Base-by-base conservation (phyloP, 441 rosid genomes). In the Codiaeum variegatum region DNA sequence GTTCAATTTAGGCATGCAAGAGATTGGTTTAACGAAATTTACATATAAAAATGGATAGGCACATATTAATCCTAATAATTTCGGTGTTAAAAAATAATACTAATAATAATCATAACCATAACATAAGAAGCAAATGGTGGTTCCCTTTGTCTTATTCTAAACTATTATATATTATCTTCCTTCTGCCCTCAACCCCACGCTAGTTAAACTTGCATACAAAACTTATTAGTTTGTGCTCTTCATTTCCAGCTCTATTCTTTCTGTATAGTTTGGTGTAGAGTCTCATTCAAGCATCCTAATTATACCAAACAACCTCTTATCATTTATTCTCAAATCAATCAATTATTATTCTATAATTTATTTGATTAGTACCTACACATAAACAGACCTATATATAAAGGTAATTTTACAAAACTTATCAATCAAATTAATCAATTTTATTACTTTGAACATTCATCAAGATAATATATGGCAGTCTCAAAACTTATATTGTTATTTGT, bases 221-320 rank as follows among this genome's bases (percentile, higher is more conserved):
- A 54, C 70, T 40, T 64, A 65, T 0, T 36, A 68, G 62, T 63
- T 55, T 34, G 19, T 15, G 9, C 34, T 69, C 28, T 55, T 40
- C 55, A 73, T 73, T 64, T 54, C 76, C 76, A 73, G 76, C 76
- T 73, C 54, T 65, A n/a, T 52, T 28, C 63, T 24, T 8, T 10
- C 62, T 72, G 75, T 72, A 51, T 0, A 47, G 54, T 64, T 38
- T 64, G 54, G 70, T 24, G 3, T 64, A 3, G 55, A 36, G 31
- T 73, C 75, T 34, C 38, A 13, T 54, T 66, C 71, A 73, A 73
- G 58, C 38, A 40, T 42, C 71, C 63, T 73, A 40, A 40, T n/a
- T n/a, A n/a, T 13, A 19, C 40, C 21, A 29, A 58, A 32, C 19
- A 6, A 23, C 11, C 56, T 0, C 6, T 58, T 58, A 55, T 58